Evolutionary conservation across 257 asterid genomes (phyloP), one percentile per base, ranked within the genome.

Genomic region (Agastache rugosa): DNA sequence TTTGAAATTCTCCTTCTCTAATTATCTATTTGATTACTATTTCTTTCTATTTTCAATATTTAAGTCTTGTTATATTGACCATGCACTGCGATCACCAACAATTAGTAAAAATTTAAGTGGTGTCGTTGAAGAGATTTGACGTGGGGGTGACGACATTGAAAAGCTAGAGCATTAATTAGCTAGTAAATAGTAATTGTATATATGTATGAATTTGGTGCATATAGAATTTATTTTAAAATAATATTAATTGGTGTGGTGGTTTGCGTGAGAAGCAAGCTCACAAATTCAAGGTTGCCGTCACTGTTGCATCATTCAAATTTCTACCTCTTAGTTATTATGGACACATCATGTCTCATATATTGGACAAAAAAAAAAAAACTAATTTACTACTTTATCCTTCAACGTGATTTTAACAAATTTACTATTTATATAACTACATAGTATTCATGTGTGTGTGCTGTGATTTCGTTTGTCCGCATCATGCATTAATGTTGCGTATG

Each of bases 261-360:
- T 73, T 73, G 79, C 73, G 74, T 79, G 83, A 82, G 76, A 78
- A 78, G 81, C 85, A 78, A 82, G 51, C 56, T 11, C 37, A 8
- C 11, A 34, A 67, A 34, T 67, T 76, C 65, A 31, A 54, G 27
- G 55, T 48, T 60, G 73, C 17, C 31, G 63, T 71, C 77, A 71
- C 78, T 78, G 76, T 80, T 77, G 37, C 76, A 80, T 81, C 75
- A 63, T 74, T 69, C 61, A 64, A 14, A 56, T 67, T 72, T 76
- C 76, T 48, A 42, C 56, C 67, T 53, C 68, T 71, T 76, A 75
- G 81, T 69, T 80, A 69, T 54, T 70, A 77, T 37, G 66, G 75
- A 51, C 51, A 47, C 81, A 75, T 79, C 83, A 79, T 17, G 25
- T 56, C 8, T 23, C 22, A 63, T 15, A 63, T 15, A 66, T 71